Percentiles rank a stretch among this genome's conserved stretches.
Evolutionary conservation across 2,329 filamentous ascomycete species (phyloP).

Genomic region (Apiospora phragmitis): DNA sequence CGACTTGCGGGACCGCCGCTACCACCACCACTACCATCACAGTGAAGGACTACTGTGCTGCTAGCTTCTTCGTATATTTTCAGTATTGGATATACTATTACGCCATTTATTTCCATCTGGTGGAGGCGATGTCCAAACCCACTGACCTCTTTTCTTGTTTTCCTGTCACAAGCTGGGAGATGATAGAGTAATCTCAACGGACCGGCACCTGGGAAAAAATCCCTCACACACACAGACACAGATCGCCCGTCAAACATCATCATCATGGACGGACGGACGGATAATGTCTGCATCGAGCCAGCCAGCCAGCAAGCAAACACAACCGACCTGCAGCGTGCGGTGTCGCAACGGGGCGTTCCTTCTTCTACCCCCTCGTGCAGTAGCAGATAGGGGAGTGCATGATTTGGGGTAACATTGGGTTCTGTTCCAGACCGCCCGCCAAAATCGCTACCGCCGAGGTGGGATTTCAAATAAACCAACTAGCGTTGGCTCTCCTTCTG

Average conservation of each 20-base stretch:
- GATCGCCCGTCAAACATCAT: not conserved
- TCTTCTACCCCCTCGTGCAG: not conserved
- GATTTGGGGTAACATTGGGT: not conserved
- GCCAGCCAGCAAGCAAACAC: not conserved
- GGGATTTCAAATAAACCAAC: not conserved
- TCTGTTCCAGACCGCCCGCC: constrained; percentile 4
- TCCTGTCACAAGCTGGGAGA: not conserved
- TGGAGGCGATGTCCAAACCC: not conserved
- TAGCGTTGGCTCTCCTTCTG: not conserved
- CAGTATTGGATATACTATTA: not conserved
- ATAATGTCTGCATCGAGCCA: not conserved
- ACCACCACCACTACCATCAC: not conserved
- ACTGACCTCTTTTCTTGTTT: constrained; percentile 5
- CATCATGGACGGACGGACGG: not conserved
- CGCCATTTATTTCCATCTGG: not conserved
- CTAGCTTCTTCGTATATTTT: not conserved
- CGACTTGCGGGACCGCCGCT: not conserved
- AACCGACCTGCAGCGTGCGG: constrained; percentile 1
- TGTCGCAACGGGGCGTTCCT: not conserved
- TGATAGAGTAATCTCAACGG: not conserved
- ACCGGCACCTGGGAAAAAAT: not conserved
- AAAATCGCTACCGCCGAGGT: not conserved
- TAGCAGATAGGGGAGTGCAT: not conserved
- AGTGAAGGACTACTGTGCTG: not conserved
- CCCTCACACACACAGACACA: not conserved